Conservation (phyloP, 768 basidiomycete genomes). For the Hygrocybe coccinea region DNA sequence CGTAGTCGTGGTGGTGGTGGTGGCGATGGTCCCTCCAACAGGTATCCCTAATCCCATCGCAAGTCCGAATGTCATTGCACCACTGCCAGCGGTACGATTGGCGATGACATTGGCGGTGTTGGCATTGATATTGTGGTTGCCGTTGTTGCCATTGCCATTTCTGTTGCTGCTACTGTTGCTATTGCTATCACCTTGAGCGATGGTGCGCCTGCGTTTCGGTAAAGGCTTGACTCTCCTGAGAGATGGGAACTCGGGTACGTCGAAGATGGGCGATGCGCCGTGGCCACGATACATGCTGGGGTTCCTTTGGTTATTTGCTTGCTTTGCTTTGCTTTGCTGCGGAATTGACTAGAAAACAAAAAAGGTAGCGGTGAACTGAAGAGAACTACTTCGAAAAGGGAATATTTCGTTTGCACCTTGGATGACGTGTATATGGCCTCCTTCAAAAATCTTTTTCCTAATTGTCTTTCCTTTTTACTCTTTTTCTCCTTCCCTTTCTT, state of each 20-base stretch:
- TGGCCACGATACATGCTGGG: slow-evolving; percentile 58
- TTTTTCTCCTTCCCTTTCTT: too few species aligned
- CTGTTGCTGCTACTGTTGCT: slow-evolving; percentile 7
- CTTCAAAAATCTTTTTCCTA: too few species aligned
- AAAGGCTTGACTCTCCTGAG: slow-evolving; percentile 70
- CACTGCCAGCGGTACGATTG: too few species aligned
- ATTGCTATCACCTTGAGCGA: slow-evolving; percentile 5
- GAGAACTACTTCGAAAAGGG: too few species aligned
- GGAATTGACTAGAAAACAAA: background rate
- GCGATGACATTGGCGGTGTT: too few species aligned
- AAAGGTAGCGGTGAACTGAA: too few species aligned
- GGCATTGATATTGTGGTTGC: background rate
- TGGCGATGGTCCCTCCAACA: slow-evolving; percentile 43
- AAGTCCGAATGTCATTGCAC: slow-evolving; percentile 14
- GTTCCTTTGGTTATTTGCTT: too few species aligned
- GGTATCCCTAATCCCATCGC: slow-evolving; percentile 22
- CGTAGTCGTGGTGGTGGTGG: slow-evolving; percentile 28
- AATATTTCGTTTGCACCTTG: too few species aligned
- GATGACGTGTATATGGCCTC: too few species aligned
- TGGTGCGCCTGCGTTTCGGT: slow-evolving; percentile 66
- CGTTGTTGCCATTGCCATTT: background rate
- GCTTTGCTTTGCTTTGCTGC: too few species aligned
- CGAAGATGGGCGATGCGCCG: slow-evolving; percentile 56
- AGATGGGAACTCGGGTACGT: slow-evolving; percentile 57
- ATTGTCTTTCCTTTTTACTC: too few species aligned